These are phyloP conservation scores for Cladosporium sp. DNA, from an alignment of 2,329 filamentous ascomycete genomes.

Conservation along the genomic window DNA sequence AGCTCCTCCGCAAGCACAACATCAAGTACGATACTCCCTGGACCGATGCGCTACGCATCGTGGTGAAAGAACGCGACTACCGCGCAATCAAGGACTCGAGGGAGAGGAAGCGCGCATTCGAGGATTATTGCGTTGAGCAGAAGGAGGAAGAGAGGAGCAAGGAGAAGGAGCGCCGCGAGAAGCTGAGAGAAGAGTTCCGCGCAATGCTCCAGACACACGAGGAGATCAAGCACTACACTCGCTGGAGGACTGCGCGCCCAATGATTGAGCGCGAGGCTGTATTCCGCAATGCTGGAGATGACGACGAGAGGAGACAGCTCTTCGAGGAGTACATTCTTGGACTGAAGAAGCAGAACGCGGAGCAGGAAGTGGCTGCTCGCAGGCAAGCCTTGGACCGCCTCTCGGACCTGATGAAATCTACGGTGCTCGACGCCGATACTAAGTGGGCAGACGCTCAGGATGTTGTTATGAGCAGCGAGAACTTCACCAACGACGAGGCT, in stretches of 20 bases:
- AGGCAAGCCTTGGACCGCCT: slow-evolving; percentile 83
- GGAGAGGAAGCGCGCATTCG: slow-evolving; percentile 84
- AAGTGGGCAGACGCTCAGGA: slow-evolving; percentile 88
- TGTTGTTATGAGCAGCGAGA: slow-evolving; percentile 71
- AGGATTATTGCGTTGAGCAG: slow-evolving; percentile 90
- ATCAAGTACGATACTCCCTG: slow-evolving; percentile 91
- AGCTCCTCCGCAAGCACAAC: slow-evolving; percentile 77
- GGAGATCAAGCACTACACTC: slow-evolving; percentile 94
- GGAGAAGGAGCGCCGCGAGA: slow-evolving; percentile 86
- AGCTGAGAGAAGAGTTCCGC: slow-evolving; percentile 88
- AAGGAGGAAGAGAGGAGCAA: slow-evolving; percentile 89
- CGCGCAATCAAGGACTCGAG: slow-evolving; percentile 88
- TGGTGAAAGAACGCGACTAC: slow-evolving; percentile 88
- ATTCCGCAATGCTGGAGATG: slow-evolving; percentile 84
- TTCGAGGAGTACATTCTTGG: slow-evolving; percentile 91
- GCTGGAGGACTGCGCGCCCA: slow-evolving; percentile 91
- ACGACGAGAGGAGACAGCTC: slow-evolving; percentile 79
- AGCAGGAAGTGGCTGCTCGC: slow-evolving; percentile 67
- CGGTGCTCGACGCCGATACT: slow-evolving; percentile 88
- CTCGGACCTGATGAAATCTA: slow-evolving; percentile 67
- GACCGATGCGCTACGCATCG: slow-evolving; percentile 80
- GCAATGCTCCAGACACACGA: slow-evolving; percentile 95
- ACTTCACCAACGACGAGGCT: slow-evolving; percentile 76
- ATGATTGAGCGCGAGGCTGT: slow-evolving; percentile 95
- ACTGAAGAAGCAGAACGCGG: slow-evolving; percentile 73